phyloP scores from a whole-genome alignment of 768 basidiomycete genomes.

The Phallus indusiatus region DNA sequence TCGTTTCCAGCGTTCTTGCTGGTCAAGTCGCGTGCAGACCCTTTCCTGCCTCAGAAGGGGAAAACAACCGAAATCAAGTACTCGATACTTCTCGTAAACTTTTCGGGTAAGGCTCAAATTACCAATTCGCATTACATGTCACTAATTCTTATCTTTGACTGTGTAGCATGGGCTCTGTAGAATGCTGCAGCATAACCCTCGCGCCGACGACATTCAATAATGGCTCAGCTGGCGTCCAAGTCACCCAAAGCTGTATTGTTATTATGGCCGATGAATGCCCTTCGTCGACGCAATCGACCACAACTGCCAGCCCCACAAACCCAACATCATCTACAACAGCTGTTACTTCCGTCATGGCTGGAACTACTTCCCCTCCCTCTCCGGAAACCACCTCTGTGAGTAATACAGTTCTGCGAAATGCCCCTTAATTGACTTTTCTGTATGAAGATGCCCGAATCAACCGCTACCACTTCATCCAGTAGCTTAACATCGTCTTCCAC shows the following conservation, averaged over 20 bases:
- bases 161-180: not conserved
- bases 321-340: not conserved
- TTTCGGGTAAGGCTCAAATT: not conserved
- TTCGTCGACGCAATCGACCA: not conserved
- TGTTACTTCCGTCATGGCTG: not conserved
- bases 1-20: not conserved
- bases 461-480: not conserved
- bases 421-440: too few species aligned
- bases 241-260: not conserved
- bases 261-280: not conserved
- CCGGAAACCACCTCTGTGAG: not conserved
- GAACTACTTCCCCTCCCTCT: not conserved
- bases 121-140: too few species aligned
- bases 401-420: not conserved
- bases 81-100: not conserved
- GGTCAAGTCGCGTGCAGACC: slow-evolving; percentile 2
- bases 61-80: not conserved
- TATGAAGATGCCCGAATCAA: not conserved
- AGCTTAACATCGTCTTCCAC: not conserved
- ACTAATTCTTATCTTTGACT: too few species aligned
- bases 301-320: not conserved
- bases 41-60: not conserved
- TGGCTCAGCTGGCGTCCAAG: not conserved
- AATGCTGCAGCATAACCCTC: slow-evolving; percentile 6
- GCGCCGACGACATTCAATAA: not conserved